Base-by-base conservation (phyloP, 1,284 basidiomycete species). In the Microbotryum intermedium region DNA sequence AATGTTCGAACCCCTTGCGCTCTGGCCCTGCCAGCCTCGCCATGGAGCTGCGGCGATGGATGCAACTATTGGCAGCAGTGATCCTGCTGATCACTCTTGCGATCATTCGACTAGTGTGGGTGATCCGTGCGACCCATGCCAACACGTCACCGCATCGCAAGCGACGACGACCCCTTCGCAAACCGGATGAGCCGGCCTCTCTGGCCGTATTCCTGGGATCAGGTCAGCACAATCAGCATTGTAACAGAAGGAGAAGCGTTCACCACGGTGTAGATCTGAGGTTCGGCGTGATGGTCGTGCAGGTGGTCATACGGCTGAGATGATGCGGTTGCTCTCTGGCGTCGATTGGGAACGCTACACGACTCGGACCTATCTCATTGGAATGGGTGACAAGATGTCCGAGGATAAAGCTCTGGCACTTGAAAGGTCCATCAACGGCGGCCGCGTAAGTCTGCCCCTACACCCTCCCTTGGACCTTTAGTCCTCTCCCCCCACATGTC, bases 301-400 rank as follows among this genome's bases (percentile, higher is more conserved):
- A 93, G 94, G 95, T 30, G 95, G 95, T 0, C 95, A 98, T 76
- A 97, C 93, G 7, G 85, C 83, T 64, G 95, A 99, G 78, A 86
- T 88, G 62, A 75, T 94, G 55, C 78, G 81, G 29, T 79, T 98
- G 21, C 68, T 89, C n/a, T 84, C 84, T 3, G 77, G 84, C 6
- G 76, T 98, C 45, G 85, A 94, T 71, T 85, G 86, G 59, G 71
- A 78, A 20, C 83, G 86, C 50, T 97, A 94, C 74, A 77, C 77
- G 1, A 85, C 83, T 16, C 79, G 94, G 53, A 83, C 80, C 30
- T 99, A 97, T 72, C 81, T 97, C 58, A 77, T 90, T 69, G 87
- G 87, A 64, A 80, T 87, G 57, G 91, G 87, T 1, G 94, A 98
- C 74, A 71, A 73, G 26, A 80, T 97, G 65, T 93, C 89, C 71